Base-by-base conservation (phyloP, 306 rosid species). In the Boehmeria nivea region DNA sequence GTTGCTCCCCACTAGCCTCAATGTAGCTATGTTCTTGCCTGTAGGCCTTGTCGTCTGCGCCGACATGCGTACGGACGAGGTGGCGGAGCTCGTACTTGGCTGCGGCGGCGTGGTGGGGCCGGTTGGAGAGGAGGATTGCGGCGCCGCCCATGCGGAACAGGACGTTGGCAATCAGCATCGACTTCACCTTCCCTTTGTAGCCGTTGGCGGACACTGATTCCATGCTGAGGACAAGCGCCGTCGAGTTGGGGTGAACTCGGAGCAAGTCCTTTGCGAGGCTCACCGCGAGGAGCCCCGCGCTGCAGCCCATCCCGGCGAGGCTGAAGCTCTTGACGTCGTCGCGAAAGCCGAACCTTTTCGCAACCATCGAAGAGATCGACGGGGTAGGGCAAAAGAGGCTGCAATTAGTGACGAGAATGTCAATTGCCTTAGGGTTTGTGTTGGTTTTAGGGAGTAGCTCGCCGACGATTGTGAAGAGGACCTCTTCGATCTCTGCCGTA, bases 271-370 rank as follows among this genome's bases (percentile, higher is more conserved):
- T 77, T 0, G 89, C 94, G 16, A 85, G 78, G 61, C 83, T 88
- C 55, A 77, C 57, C 1, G 89, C 84, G 22, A 82, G 70, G 39
- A 85, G 83, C 37, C 89, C 94, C 22, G 86, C 84, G 58, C 94
- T 77, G 12, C 94, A 85, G 3, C 86, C 94, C 94, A 85, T 85
- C 37, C 94, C 89, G 0, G 86, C 84, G 51, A 85, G 57, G 76
- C 80, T 85, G 15, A 69, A 82, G 61, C 94, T 82, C 67, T 72
- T 63, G n/a, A 85, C 68, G 27, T 82, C 78, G 26, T 85, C 83
- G 63, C 89, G 74, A 57, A 85, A 31, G 20, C 74, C 76, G 44
- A 82, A 85, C 61, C 61, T 79, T n/a, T 77, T 82, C 28, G 76
- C 77, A 50, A 83, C 76, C 91, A 83, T 77, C 0, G 87, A 81